phyloP scores from a whole-genome alignment of 345 rosid genomes.

The Syzygium jambos region DNA sequence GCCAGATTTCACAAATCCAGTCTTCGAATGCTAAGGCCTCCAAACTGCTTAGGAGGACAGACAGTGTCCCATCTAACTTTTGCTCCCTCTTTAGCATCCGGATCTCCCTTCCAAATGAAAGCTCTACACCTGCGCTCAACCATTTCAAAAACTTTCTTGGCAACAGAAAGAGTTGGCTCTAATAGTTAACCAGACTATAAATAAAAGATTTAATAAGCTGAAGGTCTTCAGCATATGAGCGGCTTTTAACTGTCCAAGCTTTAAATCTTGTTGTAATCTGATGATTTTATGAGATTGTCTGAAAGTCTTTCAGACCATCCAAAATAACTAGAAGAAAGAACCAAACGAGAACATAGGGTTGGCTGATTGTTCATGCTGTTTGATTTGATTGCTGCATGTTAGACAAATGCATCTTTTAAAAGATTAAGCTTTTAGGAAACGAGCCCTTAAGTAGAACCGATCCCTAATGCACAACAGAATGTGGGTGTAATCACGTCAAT shows the following conservation, averaged over 20 bases:
- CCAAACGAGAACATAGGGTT: too few relatives aligned
- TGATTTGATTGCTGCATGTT: too few relatives aligned
- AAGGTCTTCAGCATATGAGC: not conserved
- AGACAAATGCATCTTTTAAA: too few relatives aligned
- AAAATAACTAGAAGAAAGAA: too few relatives aligned
- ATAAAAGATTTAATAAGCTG: not conserved
- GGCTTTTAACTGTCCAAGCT: not conserved
- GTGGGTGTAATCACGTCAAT: not conserved
- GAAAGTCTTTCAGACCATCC: not conserved
- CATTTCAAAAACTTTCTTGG: not conserved
- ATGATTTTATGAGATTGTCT: not conserved
- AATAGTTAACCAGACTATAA: too few relatives aligned
- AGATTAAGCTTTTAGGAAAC: too few relatives aligned
- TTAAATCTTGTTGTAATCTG: not conserved
- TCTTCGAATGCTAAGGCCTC: not conserved
- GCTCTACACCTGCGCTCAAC: not conserved
- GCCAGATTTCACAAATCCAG: not conserved
- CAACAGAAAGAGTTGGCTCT: not conserved
- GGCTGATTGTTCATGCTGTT: too few relatives aligned
- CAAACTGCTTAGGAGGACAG: not conserved
- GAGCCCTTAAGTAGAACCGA: fast-evolving
- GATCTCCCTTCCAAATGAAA: too few relatives aligned
- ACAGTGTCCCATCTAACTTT: not conserved
- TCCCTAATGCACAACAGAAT: not conserved
- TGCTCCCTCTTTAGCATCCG: not conserved